Percentiles rank a stretch among this genome's conserved stretches.
These are phyloP conservation scores for Endoconidiophora laricicola DNA, from an alignment of 2,329 filamentous ascomycete genomes.

Conservation along the genomic window DNA sequence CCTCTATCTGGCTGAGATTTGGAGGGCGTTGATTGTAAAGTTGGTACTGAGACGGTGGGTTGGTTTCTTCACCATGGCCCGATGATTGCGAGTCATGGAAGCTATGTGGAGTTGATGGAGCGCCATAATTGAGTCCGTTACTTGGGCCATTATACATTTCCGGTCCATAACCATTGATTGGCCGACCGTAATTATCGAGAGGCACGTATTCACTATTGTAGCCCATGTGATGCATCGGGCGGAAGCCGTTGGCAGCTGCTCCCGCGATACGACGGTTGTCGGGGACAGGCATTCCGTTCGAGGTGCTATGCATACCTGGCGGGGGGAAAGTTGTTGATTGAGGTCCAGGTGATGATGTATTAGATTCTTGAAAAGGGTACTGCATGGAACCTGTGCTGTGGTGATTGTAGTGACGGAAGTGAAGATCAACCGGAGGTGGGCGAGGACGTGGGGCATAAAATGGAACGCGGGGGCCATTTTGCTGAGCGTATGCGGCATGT, in stretches of 20 bases:
- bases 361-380: constrained; percentile 38
- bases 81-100: constrained; percentile 46
- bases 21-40: constrained; percentile 5
- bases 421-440: constrained; percentile 5
- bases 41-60: constrained; percentile 7
- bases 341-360: constrained; percentile 40
- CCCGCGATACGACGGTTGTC: constrained; percentile 18
- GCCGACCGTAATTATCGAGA: constrained; percentile 24
- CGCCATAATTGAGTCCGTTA: constrained; percentile 22
- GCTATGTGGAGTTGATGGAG: constrained; percentile 39
- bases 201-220: constrained; percentile 23
- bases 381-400: constrained; percentile 39
- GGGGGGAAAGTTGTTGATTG: constrained; percentile 29
- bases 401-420: constrained; percentile 20
- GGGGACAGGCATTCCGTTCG: constrained; percentile 17
- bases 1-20: constrained; percentile 16
- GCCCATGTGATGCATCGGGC: constrained; percentile 22
- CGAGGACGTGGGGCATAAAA: constrained; percentile 7
- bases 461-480: background rate
- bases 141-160: constrained; percentile 7
- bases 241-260: constrained; percentile 18
- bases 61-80: constrained; percentile 26
- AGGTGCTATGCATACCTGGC: constrained; percentile 24
- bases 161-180: constrained; percentile 18
- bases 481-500: background rate